Evolutionary conservation across 176 grass and related monocot species (phyloP).

Genomic region (Microstegium vimineum): DNA sequence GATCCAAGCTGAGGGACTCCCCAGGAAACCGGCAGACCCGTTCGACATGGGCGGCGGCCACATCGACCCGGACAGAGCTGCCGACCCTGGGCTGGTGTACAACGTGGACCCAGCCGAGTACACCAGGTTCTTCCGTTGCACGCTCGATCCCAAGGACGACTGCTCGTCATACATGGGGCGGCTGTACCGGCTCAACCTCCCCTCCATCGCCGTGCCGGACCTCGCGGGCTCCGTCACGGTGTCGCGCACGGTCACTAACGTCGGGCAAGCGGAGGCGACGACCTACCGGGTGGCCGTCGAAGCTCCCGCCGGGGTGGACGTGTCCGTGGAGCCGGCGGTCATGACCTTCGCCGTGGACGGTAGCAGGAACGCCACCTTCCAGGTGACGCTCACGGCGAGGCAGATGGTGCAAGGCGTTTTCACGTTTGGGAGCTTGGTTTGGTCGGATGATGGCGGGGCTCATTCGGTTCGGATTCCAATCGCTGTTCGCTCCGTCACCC

Average conservation of each 20-base stretch:
- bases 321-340: neutral
- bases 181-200: conserved; percentile 7
- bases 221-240: too few relatives aligned
- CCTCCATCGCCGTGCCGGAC: neutral
- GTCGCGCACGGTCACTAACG: too few relatives aligned
- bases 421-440: conserved; percentile 43
- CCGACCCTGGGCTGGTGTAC: conserved; percentile 18
- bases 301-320: neutral
- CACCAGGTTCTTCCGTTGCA: too few relatives aligned
- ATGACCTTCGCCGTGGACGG: neutral
- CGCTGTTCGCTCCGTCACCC: too few relatives aligned
- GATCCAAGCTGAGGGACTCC: conserved; percentile 4
- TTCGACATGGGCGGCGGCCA: conserved; percentile 26
- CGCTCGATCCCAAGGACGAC: neutral
- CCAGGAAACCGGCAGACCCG: conserved; percentile 11
- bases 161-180: neutral
- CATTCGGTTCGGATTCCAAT: too few relatives aligned
- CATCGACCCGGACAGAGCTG: neutral
- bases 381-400: neutral
- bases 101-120: neutral
- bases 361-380: neutral
- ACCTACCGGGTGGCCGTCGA: neutral
- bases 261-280: neutral
- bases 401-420: conserved; percentile 26
- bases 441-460: neutral